Evolutionary conservation across 495 filamentous ascomycete genomes (phyloP), one percentile per base, ranked within the genome.

Genomic region (Aspergillus bertholletiae): DNA sequence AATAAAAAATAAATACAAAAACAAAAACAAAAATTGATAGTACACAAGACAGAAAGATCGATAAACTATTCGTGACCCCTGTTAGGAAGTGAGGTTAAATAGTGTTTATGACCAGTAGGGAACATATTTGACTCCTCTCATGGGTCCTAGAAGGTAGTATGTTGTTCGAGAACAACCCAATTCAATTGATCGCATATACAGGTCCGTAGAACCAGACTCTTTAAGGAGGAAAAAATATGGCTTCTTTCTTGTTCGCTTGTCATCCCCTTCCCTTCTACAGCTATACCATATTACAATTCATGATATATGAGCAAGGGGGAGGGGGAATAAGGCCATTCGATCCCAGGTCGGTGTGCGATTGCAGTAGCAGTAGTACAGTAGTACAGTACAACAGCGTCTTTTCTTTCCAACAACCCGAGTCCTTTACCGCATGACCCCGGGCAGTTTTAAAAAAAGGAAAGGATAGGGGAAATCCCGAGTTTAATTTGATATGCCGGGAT

Each of bases 91-190:
- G 17, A 43, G 20, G 22, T 43, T 22, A 43, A 22, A 1, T 35
- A 49, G 43, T 35, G 49, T 51, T 48, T 58, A 41, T 58, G 55
- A 58, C 46, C 49, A 52, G 51, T 53, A 58, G 40, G 28, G 22
- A 46, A 48, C 28, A 30, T 40, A 53, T 44, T 37, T 53, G 44
- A 55, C 52, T 52, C 53, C 49, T 53, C 53, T 41, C 32, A 39
- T 17, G 8, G 51, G 32, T 4, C 17, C 39, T 22, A 21, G 15
- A n/a, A 49, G n/a, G 22, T 22, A 43, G 3, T 5, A 22, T 43
- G 21, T 20, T 1, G 7, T 37, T 37, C 13, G 44, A 47, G 23
- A 47, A 47, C 21, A 43, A 51, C 18, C 15, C 21, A 35, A 43
- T 9, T 26, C 7, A 35, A 49, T 51, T 43, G 3, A 12, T 43